Percentiles rank a stretch among this genome's conserved stretches.
phyloP scores from a whole-genome alignment of 1,284 basidiomycete genomes.

The Cutaneotrichosporon dermatis region DNA sequence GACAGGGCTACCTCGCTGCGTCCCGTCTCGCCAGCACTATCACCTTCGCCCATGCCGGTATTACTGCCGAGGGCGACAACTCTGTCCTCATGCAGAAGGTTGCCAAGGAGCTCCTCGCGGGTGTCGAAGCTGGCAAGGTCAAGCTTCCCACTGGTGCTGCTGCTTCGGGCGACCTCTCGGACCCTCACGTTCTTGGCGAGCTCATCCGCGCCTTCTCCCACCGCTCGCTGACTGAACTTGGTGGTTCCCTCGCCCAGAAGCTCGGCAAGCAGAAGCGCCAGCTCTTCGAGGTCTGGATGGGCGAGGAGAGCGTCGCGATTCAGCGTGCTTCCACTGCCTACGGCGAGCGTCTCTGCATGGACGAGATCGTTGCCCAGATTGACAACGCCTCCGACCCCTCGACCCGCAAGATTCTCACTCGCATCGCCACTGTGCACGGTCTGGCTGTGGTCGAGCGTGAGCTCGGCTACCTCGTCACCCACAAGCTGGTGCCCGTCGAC shows the following conservation, averaged over 20 bases:
- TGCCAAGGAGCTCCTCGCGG: constrained; percentile 16
- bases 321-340: constrained; percentile 8
- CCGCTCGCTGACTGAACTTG: constrained; percentile 4
- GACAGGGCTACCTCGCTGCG: constrained; percentile 13
- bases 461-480: constrained; percentile 10
- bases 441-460: constrained; percentile 15
- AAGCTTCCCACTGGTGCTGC: neutral
- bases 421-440: constrained; percentile 10
- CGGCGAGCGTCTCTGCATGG: constrained; percentile 19
- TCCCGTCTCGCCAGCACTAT: constrained; percentile 5
- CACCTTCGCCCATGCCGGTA: constrained; percentile 15
- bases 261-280: constrained; percentile 7
- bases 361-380: constrained; percentile 4
- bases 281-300: constrained; percentile 17
- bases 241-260: constrained; percentile 3
- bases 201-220: constrained; percentile 11
- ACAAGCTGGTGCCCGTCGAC: neutral
- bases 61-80: constrained; percentile 20
- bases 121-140: constrained; percentile 9
- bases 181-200: constrained; percentile 1
- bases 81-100: constrained; percentile 17
- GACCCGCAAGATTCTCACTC: constrained; percentile 4
- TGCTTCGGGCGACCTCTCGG: neutral
- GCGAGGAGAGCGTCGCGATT: constrained; percentile 13
- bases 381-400: neutral